Conservation (phyloP, 306 rosid genomes). For the Glycine tomentella region DNA sequence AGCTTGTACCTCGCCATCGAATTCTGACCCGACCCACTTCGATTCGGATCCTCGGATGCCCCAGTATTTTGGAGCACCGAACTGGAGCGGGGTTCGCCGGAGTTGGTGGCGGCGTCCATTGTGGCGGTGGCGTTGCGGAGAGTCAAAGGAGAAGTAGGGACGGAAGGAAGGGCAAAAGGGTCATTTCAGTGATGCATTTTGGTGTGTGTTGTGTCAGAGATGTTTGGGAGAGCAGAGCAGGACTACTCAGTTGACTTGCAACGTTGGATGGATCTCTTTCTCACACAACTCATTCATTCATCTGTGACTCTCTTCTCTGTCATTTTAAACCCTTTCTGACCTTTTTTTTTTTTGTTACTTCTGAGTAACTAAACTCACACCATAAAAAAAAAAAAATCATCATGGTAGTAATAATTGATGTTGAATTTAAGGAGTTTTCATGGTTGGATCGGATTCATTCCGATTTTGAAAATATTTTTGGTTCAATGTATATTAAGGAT, state of each 20-base stretch:
- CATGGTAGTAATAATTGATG: background rate
- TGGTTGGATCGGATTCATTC: background rate
- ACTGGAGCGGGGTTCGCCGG: conserved; percentile 11
- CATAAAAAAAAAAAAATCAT: background rate
- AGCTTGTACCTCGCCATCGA: conserved; percentile 76
- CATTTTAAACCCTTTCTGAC: conserved; percentile 53
- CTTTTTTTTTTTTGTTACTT: conserved; percentile 31
- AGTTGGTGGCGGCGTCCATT: conserved; percentile 60
- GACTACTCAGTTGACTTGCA: conserved; percentile 63
- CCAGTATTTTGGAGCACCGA: conserved; percentile 43
- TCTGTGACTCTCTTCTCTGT: conserved; percentile 35
- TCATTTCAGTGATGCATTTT: conserved; percentile 38
- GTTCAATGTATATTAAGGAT: no score
- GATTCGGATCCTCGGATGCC: conserved; percentile 52
- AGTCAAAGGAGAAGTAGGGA: conserved; percentile 30
- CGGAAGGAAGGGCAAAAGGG: conserved; percentile 59
- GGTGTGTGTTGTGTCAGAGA: conserved; percentile 40
- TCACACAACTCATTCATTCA: conserved; percentile 28
- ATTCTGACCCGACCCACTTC: conserved; percentile 38
- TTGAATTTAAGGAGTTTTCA: background rate
- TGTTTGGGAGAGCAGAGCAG: conserved; percentile 46
- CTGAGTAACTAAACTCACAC: conserved; percentile 11
- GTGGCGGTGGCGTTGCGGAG: conserved; percentile 1
- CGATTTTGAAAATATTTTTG: background rate
- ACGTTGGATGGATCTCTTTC: conserved; percentile 47